Conservation (phyloP, 768 basidiomycete genomes). For the Pleurotus platypus region DNA sequence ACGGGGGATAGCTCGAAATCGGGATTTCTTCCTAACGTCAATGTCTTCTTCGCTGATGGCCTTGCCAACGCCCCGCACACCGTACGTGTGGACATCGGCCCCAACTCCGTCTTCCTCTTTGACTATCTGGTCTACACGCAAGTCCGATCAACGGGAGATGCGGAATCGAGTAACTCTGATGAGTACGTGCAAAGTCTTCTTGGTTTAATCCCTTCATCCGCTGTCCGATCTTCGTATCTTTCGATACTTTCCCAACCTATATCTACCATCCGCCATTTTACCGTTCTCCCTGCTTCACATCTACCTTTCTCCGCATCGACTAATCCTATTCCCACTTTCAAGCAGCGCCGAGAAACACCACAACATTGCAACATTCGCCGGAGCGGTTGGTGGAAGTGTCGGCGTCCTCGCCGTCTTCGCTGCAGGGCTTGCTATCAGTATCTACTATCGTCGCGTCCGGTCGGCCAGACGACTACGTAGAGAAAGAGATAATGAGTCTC, state of each 20-base stretch:
- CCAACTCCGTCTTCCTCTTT: slow-evolving; percentile 44
- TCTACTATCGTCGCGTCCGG: slow-evolving; percentile 41
- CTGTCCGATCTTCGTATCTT: not conserved
- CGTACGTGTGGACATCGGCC: slow-evolving; percentile 38
- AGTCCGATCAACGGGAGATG: not conserved
- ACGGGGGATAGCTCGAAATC: slow-evolving; percentile 19
- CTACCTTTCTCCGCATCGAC: not conserved
- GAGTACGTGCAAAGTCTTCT: not conserved
- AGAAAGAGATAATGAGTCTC: slow-evolving; percentile 18
- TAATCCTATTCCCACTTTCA: not conserved
- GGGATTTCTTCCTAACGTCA: slow-evolving; percentile 27
- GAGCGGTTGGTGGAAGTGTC: slow-evolving; percentile 48
- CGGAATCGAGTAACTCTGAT: not conserved
- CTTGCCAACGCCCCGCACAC: slow-evolving; percentile 37
- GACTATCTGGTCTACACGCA: slow-evolving; percentile 43
- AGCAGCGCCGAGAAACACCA: not conserved
- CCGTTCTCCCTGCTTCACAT: not conserved
- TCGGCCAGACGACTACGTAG: slow-evolving; percentile 37
- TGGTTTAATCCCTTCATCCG: slow-evolving; percentile 1
- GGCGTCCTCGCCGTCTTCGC: slow-evolving; percentile 47
- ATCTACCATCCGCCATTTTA: not conserved
- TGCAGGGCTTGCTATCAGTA: slow-evolving; percentile 45
- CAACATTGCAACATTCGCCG: slow-evolving; percentile 43
- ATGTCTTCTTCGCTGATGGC: slow-evolving; percentile 31
- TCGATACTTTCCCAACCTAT: not conserved